A percentile compares a stretch with the other conserved stretches of the same genome.
Evolutionary conservation across 176 grass and related monocot genomes (phyloP).

Genomic region (Thalia dealbata): DNA sequence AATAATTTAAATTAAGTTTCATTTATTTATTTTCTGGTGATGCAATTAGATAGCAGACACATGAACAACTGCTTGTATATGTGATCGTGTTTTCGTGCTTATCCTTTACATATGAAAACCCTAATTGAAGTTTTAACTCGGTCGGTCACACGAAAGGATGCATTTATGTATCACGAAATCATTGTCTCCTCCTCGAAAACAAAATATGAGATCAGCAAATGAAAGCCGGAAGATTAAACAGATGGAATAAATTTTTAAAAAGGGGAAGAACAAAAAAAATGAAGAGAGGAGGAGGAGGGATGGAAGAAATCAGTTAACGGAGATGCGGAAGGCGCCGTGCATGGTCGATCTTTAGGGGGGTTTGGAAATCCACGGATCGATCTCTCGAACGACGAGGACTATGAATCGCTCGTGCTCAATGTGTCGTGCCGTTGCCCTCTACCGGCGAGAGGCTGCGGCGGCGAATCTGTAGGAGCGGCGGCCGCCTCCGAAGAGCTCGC

Average conservation of each 20-base stretch:
- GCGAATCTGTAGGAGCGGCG: conserved; percentile 17
- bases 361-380: conserved; percentile 27
- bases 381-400: conserved; percentile 18
- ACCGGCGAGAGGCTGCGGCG: conserved; percentile 38
- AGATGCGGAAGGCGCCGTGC: too few species aligned
- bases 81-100: too few species aligned
- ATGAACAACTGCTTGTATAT: too few species aligned
- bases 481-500: conserved; percentile 30
- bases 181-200: neutral
- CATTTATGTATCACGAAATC: neutral
- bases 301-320: conserved; percentile 20
- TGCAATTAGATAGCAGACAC: too few species aligned
- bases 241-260: neutral
- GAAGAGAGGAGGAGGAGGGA: neutral
- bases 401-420: conserved; percentile 87
- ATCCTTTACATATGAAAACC: neutral
- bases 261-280: neutral
- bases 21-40: too few species aligned
- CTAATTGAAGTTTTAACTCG: neutral
- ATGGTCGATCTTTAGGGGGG: neutral
- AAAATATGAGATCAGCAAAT: conserved; percentile 17
- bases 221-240: neutral
- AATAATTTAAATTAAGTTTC: too few species aligned
- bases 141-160: neutral
- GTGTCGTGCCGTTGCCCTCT: conserved; percentile 69